Evolutionary conservation across 768 basidiomycete genomes (phyloP).

Genomic region (Lyophyllum atratum): DNA sequence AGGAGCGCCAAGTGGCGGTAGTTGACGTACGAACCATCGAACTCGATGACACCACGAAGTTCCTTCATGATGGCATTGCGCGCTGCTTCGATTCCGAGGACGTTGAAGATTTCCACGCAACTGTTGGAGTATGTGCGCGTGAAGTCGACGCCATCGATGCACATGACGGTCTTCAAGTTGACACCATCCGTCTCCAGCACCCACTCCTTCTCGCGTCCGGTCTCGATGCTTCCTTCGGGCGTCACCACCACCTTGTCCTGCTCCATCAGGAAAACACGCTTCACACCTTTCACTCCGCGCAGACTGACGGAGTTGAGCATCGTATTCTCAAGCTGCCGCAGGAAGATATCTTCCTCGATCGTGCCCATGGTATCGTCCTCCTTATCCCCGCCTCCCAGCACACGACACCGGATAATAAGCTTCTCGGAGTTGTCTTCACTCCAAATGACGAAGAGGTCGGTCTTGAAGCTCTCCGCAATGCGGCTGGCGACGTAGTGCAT

Average conservation of each 20-base stretch:
- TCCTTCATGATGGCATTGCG: conserved; percentile 94
- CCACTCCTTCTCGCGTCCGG: conserved; percentile 82
- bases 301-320: conserved; percentile 95
- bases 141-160: conserved; percentile 93
- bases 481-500: conserved; percentile 94
- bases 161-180: conserved; percentile 94
- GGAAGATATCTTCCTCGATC: conserved; percentile 93
- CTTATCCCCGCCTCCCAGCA: conserved; percentile 81
- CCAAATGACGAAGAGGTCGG: conserved; percentile 97
- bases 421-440: conserved; percentile 99
- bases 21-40: conserved; percentile 99
- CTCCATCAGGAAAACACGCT: conserved; percentile 90
- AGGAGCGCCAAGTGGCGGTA: conserved; percentile 96
- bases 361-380: conserved; percentile 76
- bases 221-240: conserved; percentile 65
- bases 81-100: conserved; percentile 96
- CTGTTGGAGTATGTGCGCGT: conserved; percentile 95
- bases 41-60: conserved; percentile 93
- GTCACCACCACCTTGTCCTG: conserved; percentile 76
- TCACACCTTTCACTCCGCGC: conserved; percentile 89
- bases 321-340: conserved; percentile 93
- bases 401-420: conserved; percentile 94
- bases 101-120: conserved; percentile 92
- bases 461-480: conserved; percentile 93
- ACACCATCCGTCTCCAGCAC: conserved; percentile 96